Evolutionary conservation across 306 rosid genomes (phyloP).

Genomic region (Vicia villosa): DNA sequence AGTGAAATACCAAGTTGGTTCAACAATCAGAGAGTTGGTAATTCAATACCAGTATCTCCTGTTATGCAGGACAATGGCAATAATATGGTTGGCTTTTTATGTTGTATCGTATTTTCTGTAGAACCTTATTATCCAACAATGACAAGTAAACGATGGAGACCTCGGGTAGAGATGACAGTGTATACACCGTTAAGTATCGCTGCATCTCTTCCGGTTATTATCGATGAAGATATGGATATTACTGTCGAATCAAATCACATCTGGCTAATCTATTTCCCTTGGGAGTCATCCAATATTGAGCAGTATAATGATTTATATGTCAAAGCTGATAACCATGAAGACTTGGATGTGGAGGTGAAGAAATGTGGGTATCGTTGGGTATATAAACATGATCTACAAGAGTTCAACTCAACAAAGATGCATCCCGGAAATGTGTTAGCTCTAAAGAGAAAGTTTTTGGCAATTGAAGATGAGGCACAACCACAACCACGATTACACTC

Average conservation of each 20-base stretch:
- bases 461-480: neutral
- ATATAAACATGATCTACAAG: neutral
- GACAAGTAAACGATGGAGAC: no score
- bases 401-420: neutral
- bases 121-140: no score
- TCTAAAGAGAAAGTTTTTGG: neutral
- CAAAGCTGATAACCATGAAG: accelerated
- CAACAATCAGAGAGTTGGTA: neutral
- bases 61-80: neutral
- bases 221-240: neutral
- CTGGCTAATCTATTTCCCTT: neutral
- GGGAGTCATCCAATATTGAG: neutral
- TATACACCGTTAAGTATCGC: no score
- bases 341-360: neutral
- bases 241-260: neutral
- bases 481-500: neutral
- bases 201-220: no score
- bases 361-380: neutral
- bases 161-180: no score
- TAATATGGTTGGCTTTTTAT: neutral
- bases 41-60: neutral
- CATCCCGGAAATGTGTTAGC: no score
- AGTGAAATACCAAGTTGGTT: neutral
- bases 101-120: neutral
- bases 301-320: neutral